Conservation (phyloP, 331 rosid species). For the Rosa hybrid region DNA sequence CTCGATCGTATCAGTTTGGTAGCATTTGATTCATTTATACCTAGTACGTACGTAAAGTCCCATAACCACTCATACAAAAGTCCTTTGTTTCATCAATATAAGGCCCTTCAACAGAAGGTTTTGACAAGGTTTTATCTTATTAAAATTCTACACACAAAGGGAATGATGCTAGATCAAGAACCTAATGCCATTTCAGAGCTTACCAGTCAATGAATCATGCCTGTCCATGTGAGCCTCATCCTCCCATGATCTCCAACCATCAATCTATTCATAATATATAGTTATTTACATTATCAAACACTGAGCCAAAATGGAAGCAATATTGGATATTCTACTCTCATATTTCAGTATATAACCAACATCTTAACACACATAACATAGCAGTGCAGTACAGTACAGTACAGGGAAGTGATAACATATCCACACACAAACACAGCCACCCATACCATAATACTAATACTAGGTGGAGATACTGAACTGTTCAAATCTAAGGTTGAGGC, state of each 20-base stretch:
- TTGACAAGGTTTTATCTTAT: background rate
- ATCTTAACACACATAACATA: background rate
- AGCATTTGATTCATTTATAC: background rate
- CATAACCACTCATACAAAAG: background rate
- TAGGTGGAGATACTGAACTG: background rate
- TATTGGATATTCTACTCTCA: conserved; percentile 1
- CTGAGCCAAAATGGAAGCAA: conserved; percentile 15
- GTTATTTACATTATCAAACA: conserved; percentile 29
- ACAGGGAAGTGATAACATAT: no score
- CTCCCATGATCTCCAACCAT: conserved; percentile 96
- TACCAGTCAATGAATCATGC: conserved; percentile 64
- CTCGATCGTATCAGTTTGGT: background rate
- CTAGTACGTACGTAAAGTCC: background rate
- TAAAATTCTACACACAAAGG: conserved; percentile 4
- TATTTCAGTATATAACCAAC: background rate
- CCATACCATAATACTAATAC: background rate
- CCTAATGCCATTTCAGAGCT: conserved; percentile 24
- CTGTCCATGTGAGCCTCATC: conserved; percentile 79
- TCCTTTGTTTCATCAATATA: background rate
- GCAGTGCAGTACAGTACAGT: background rate
- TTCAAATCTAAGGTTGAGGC: background rate
- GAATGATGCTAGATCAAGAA: background rate
- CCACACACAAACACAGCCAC: background rate
- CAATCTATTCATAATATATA: conserved; percentile 57
- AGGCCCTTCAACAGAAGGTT: background rate